Evolutionary conservation across 352 stramenopile genomes (phyloP).

Genomic region (Globisporangium camurandrum): DNA sequence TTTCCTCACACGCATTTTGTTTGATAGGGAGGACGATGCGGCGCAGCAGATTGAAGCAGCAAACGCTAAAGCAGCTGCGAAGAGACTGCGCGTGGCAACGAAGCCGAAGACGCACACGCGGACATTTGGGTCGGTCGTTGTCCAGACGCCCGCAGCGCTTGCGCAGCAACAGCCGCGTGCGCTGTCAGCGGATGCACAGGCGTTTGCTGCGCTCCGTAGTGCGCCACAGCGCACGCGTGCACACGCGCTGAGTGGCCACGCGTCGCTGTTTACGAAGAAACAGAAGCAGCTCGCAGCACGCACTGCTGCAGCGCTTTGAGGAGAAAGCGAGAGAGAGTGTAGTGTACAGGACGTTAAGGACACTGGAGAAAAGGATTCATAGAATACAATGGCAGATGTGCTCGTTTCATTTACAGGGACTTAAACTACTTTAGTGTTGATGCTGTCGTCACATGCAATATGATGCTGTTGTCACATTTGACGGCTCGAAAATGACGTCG

Average conservation of each 20-base stretch:
- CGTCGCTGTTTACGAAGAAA: conserved; percentile 66
- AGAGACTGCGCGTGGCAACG: conserved; percentile 11
- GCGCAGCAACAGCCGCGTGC: conserved; percentile 30
- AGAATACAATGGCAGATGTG: too few relatives aligned
- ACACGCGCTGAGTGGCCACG: conserved; percentile 61
- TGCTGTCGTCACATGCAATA: too few relatives aligned
- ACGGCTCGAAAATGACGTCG: too few relatives aligned
- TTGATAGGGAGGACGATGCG: conserved; percentile 38
- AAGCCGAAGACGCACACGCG: conserved; percentile 63
- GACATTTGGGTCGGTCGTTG: conserved; percentile 66
- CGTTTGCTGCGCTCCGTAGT: conserved; percentile 41
- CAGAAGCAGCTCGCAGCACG: conserved; percentile 31
- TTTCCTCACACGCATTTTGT: neutral
- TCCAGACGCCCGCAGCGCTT: conserved; percentile 55
- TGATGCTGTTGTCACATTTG: too few relatives aligned
- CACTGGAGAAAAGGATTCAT: too few relatives aligned
- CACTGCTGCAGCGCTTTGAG: neutral
- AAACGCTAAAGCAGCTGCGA: conserved; percentile 16
- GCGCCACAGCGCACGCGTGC: conserved; percentile 54
- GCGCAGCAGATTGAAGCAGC: conserved; percentile 31
- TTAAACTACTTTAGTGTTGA: too few relatives aligned
- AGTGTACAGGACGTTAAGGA: neutral
- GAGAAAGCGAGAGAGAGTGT: too few relatives aligned
- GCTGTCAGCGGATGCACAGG: conserved; percentile 33
- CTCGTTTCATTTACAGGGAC: too few relatives aligned